phyloP scores from a whole-genome alignment of 768 basidiomycete species.

The Lactarius sanguifluus region DNA sequence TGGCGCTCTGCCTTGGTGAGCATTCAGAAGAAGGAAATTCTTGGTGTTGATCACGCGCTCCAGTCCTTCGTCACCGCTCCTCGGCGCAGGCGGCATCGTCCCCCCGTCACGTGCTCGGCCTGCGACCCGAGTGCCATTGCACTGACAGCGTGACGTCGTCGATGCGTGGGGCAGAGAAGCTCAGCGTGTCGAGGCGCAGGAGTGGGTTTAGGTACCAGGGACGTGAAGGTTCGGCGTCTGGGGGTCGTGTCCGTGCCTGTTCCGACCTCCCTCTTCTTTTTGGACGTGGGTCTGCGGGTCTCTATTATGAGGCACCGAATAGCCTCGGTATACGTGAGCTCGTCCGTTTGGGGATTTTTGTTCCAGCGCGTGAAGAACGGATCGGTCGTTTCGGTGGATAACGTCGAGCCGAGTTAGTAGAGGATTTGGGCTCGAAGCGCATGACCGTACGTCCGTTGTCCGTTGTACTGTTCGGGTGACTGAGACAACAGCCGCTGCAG shows the following conservation, averaged over 20 bases:
- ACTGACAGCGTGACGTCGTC: conserved; percentile 25
- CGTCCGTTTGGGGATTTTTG: conserved; percentile 59
- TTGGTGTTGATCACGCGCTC: conserved; percentile 95
- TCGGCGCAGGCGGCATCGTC: background rate
- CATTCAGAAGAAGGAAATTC: conserved; percentile 89
- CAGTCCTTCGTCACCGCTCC: conserved; percentile 40
- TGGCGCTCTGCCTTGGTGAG: conserved; percentile 94
- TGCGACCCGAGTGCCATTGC: conserved; percentile 2
- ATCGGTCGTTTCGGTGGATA: conserved; percentile 74
- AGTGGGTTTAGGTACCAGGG: conserved; percentile 38
- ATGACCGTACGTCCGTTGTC: conserved; percentile 77
- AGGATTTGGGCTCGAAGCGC: conserved; percentile 89
- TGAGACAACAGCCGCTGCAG: conserved; percentile 89
- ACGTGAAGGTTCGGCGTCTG: conserved; percentile 47
- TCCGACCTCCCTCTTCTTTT: conserved; percentile 55
- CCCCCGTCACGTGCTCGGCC: conserved; percentile 7
- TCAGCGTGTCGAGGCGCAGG: conserved; percentile 49
- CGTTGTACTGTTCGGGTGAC: conserved; percentile 85
- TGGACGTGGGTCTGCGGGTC: conserved; percentile 65
- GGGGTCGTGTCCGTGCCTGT: conserved; percentile 46
- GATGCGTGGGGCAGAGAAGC: conserved; percentile 56
- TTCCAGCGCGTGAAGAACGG: conserved; percentile 74
- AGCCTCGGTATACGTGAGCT: conserved; percentile 55
- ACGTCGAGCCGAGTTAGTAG: conserved; percentile 94
- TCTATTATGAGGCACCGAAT: conserved; percentile 86